These are phyloP conservation scores for Boletus rubroflammeus DNA, from an alignment of 768 basidiomycete species.

Conservation along the genomic window DNA sequence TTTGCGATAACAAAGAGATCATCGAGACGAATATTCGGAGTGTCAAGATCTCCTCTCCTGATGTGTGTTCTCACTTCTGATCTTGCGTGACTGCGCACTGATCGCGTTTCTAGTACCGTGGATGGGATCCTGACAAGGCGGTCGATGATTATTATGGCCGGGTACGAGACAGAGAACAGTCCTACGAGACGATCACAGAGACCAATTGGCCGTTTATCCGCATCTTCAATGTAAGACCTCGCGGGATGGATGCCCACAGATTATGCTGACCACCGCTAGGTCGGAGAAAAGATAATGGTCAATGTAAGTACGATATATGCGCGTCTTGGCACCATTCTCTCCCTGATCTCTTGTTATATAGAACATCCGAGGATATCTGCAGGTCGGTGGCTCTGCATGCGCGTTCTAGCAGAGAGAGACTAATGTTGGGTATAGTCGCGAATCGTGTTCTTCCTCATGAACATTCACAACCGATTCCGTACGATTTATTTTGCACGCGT, in stretches of 20 bases:
- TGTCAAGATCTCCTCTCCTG: constrained; percentile 98
- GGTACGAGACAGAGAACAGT: constrained; percentile 79
- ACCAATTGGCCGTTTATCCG: constrained; percentile 91
- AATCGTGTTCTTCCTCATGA: constrained; percentile 99
- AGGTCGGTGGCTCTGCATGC: constrained; percentile 42
- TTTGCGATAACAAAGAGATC: constrained; percentile 89
- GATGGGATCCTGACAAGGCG: constrained; percentile 90
- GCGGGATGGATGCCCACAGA: neutral
- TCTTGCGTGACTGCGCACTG: neutral
- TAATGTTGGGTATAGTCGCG: constrained; percentile 55
- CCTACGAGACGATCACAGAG: constrained; percentile 91
- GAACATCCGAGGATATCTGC: constrained; percentile 87
- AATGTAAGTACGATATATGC: constrained; percentile 53
- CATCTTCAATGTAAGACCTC: constrained; percentile 72
- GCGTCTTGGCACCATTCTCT: neutral
- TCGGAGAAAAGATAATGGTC: constrained; percentile 94
- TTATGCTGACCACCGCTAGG: constrained; percentile 40
- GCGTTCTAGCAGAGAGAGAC: neutral
- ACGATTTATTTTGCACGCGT: constrained; percentile 97
- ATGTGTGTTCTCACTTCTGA: constrained; percentile 53
- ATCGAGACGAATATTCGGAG: constrained; percentile 92
- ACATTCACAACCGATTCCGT: constrained; percentile 90
- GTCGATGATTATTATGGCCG: constrained; percentile 90
- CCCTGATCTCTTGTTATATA: constrained; percentile 23
- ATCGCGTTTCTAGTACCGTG: constrained; percentile 62